Evolutionary conservation across 768 basidiomycete genomes (phyloP), one percentile per base, ranked within the genome.

Genomic region (Lepiota brunneoincarnata): DNA sequence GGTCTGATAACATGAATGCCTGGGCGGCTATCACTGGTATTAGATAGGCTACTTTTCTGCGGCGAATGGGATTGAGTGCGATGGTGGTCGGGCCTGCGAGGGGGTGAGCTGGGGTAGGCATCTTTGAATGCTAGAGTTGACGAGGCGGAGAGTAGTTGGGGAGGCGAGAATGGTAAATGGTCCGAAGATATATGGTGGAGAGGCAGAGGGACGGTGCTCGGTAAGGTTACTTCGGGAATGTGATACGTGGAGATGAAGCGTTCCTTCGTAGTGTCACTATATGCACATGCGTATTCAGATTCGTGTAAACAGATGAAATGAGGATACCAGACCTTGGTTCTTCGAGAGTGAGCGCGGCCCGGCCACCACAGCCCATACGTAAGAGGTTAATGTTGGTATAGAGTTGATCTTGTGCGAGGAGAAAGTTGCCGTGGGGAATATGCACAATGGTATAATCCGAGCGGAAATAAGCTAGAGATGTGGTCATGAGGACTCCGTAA

Each of bases 401-500:
- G 26, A 93, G 79, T 58, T 82, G 83, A 54, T 88, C 82, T 56
- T 78, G 79, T 28, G 77, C 75, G 36, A 78, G 75, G 17, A 80
- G 75, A 68, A 85, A 89, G 66, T 86, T 75, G 34, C 87, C 91
- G 41, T 76, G 70, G 0, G 89, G 89, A 49, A 93, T 83, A 55
- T 81, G 84, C 28, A 93, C 87, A 56, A 93, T 91, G 52, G 89
- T 89, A 66, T 83, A 89, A 73, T 93, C 91, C 1, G 90, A 91
- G 51, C 88, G 88, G 65, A 93, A 93, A 73, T 89, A 86, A 40
- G 89, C 88, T 23, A 93, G 80, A 10, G 90, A 92, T 23, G 91
- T 93, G 52, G 84, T 81, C 81, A 93, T 84, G 61, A 93, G 75
- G 21, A 78, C 69, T 45, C 91, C 91, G 49, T 83, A 71, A 12